Base-by-base conservation (phyloP, 75 land plant species). In the Selaginella moellendorffii region DNA sequence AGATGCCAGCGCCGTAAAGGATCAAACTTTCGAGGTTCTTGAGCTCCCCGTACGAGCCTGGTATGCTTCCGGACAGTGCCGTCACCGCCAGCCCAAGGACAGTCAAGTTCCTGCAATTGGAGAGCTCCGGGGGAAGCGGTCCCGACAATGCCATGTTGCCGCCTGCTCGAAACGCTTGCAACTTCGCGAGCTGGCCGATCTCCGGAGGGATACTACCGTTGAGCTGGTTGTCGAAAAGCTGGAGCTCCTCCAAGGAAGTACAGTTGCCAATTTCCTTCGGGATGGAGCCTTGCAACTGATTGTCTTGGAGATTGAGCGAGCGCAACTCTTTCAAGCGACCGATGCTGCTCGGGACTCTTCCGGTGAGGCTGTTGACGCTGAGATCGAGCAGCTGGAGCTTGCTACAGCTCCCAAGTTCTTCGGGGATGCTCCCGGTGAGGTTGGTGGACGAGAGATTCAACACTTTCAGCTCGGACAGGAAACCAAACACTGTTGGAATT, bases 71-170 rank as follows among this genome's bases (percentile, higher is more conserved):
- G 2, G 82, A 79, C 42, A 89, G 63, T 28, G 74, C 75, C 23
- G 82, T 89, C 2, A 78, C 82, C 9, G 84, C 84, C 1, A 89
- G 69, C 61, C 83, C 87, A 25, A 88, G 53, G 64, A 71, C 73
- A 18, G 36, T 54, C 36, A 88, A 75, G 0, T 29, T 62, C 70
- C 65, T 78, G 69, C 82, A 60, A 1, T 69, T 62, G 0, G 85
- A 83, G 26, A 88, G 75, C 31, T 69, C 72, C 8, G 53, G n/a
- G 23, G 92, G 92, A 31, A 88, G 64, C 20, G 65, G 68, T 2
- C 99, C 97, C 2, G 61, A 64, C 8, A 95, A 59, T n/a, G 78
- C 71, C 62, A 71, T 79, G 69, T 95, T 95, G 17, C 87, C 91
- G 14, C 92, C 92, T 0, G 79, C 78, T 1, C 97, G 69, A 18